A percentile compares a stretch with the other conserved stretches of the same genome.
These are phyloP conservation scores for Chaetoscypha palmicola DNA, from an alignment of 2,329 filamentous ascomycete species.

Conservation along the genomic window DNA sequence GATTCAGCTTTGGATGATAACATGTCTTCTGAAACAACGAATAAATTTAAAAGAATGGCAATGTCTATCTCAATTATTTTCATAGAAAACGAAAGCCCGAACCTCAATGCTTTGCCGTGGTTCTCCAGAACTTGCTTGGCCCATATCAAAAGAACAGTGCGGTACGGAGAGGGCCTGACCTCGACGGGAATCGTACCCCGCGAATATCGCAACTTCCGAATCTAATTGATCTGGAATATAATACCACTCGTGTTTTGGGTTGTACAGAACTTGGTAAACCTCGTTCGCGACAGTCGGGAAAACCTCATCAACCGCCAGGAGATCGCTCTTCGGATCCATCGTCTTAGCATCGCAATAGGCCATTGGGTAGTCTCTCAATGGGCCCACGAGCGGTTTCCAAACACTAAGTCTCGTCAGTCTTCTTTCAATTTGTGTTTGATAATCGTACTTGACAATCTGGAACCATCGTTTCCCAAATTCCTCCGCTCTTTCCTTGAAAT, in stretches of 20 bases:
- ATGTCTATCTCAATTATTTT: background rate
- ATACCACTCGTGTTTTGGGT: constrained; percentile 10
- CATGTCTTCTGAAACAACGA: too few species aligned
- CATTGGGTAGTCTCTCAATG: constrained; percentile 13
- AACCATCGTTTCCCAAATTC: background rate
- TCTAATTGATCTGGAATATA: constrained; percentile 13
- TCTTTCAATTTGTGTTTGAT: too few species aligned
- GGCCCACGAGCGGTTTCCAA: constrained; percentile 15
- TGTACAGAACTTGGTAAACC: constrained; percentile 8
- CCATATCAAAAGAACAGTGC: constrained; percentile 8
- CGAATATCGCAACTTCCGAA: constrained; percentile 1
- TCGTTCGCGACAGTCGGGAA: constrained; percentile 8
- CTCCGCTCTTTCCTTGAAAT: background rate
- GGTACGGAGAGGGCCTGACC: constrained; percentile 4
- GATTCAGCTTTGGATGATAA: too few species aligned
- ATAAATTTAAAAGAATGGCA: too few species aligned
- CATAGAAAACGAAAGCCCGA: constrained; percentile 11
- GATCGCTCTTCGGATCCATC: constrained; percentile 8
- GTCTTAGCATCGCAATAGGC: constrained; percentile 7
- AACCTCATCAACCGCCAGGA: constrained; percentile 9
- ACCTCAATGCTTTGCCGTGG: constrained; percentile 14
- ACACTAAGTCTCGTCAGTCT: too few species aligned
- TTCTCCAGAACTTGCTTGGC: background rate
- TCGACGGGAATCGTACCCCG: background rate
- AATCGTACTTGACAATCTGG: constrained; percentile 7